phyloP scores from a whole-genome alignment of 2,329 filamentous ascomycete species.

The Dissoconium aciculare region DNA sequence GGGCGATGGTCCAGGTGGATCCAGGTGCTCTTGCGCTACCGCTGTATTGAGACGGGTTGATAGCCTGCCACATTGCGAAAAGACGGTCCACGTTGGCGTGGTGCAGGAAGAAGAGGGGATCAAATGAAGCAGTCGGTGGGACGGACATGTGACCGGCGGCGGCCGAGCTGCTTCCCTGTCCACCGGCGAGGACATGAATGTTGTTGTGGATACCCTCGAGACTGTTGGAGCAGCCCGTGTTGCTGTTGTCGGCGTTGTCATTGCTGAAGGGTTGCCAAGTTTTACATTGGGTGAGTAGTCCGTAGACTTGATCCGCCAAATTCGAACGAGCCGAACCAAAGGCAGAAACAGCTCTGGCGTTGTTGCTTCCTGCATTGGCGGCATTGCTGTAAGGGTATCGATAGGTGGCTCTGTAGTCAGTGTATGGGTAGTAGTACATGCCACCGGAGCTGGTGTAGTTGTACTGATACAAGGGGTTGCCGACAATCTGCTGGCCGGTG shows the following conservation, averaged over 20 bases:
- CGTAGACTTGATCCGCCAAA: slow-evolving; percentile 16
- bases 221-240: slow-evolving; percentile 13
- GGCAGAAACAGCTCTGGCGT: slow-evolving; percentile 7
- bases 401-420: slow-evolving; percentile 12
- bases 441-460: slow-evolving; percentile 11
- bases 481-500: slow-evolving; percentile 9
- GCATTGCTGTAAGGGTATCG: slow-evolving; percentile 16
- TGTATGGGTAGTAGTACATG: slow-evolving; percentile 13
- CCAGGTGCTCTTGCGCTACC: slow-evolving; percentile 14
- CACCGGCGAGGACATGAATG: slow-evolving; percentile 15
- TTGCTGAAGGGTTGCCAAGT: slow-evolving; percentile 16
- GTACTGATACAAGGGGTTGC: slow-evolving; percentile 19
- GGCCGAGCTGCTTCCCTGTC: slow-evolving; percentile 8
- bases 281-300: slow-evolving; percentile 14
- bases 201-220: slow-evolving; percentile 18
- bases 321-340: slow-evolving; percentile 11
- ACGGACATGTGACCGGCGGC: slow-evolving; percentile 21
- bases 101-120: slow-evolving; percentile 24
- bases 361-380: slow-evolving; percentile 10
- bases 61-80: slow-evolving; percentile 22
- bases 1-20: slow-evolving; percentile 19
- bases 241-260: slow-evolving; percentile 10
- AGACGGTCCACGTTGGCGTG: slow-evolving; percentile 23
- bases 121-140: slow-evolving; percentile 19
- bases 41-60: slow-evolving; percentile 16